Conservation (phyloP, 768 basidiomycete species). For the Cystoderma amianthinum region DNA sequence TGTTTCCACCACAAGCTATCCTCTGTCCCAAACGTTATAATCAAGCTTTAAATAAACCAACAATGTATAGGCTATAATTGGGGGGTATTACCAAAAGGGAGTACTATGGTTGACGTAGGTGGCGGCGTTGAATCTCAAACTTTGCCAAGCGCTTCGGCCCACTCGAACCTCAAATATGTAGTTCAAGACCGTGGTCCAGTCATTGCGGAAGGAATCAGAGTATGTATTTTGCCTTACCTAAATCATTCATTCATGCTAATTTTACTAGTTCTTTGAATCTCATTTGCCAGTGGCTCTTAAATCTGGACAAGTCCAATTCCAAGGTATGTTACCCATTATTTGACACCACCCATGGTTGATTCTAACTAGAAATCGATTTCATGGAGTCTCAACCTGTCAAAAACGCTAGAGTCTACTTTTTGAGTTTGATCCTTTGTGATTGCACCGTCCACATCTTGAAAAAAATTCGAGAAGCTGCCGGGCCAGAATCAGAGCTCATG, state of each 20-base stretch:
- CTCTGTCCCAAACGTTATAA: constrained; percentile 12
- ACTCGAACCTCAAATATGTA: constrained; percentile 22
- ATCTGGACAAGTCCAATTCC: constrained; percentile 16
- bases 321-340: constrained; percentile 15
- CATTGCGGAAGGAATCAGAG: constrained; percentile 12
- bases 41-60: not conserved
- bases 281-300: constrained; percentile 15
- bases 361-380: constrained; percentile 19
- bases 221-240: too few species aligned
- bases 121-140: constrained; percentile 24
- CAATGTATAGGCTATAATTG: constrained; percentile 11
- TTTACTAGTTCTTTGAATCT: constrained; percentile 18
- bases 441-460: constrained; percentile 20
- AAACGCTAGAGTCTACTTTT: constrained; percentile 17
- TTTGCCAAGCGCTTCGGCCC: constrained; percentile 18
- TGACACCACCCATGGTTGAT: too few species aligned
- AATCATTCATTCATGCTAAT: too few species aligned
- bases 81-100: constrained; percentile 8
- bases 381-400: constrained; percentile 20
- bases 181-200: constrained; percentile 25
- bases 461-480: constrained; percentile 14
- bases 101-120: constrained; percentile 25
- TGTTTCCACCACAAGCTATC: constrained; percentile 12
- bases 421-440: constrained; percentile 24
- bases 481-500: constrained; percentile 14